Evolutionary conservation across 2,329 filamentous ascomycete species (phyloP).

Genomic region (Fusarium brachygibbosum): DNA sequence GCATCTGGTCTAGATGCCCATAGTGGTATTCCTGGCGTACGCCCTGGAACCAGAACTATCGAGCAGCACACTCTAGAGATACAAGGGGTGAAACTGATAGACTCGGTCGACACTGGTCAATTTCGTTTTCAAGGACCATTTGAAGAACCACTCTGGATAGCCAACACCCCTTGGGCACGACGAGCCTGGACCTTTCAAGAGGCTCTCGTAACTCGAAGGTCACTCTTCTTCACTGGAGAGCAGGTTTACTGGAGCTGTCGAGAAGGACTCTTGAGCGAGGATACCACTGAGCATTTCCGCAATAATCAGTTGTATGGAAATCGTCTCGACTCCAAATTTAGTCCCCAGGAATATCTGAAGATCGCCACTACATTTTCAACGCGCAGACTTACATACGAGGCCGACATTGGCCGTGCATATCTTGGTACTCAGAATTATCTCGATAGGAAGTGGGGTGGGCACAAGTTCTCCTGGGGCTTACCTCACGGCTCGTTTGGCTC

Average conservation of each 20-base stretch:
- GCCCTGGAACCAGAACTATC: accelerated
- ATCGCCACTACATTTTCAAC: background rate
- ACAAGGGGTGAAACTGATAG: background rate
- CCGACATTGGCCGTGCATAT: background rate
- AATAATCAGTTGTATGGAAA: background rate
- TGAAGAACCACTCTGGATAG: background rate
- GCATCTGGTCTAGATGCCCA: background rate
- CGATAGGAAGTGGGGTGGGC: background rate
- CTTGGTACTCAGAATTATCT: background rate
- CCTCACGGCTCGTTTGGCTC: background rate
- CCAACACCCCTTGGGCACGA: background rate
- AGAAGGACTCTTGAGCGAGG: background rate
- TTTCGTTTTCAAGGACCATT: background rate
- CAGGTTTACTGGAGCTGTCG: conserved; percentile 3
- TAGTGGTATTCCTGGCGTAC: background rate
- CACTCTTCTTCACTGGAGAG: background rate
- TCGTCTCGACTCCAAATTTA: background rate
- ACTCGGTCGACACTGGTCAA: background rate
- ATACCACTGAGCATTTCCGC: background rate
- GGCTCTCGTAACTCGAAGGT: background rate
- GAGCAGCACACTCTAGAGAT: background rate
- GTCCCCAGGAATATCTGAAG: background rate
- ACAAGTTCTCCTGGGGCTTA: background rate
- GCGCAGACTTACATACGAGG: background rate
- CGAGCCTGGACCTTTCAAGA: background rate